Percentiles rank a stretch among this genome's conserved stretches.
phyloP scores from a whole-genome alignment of 495 filamentous ascomycete genomes.

The Polyplosphaeria fusca region DNA sequence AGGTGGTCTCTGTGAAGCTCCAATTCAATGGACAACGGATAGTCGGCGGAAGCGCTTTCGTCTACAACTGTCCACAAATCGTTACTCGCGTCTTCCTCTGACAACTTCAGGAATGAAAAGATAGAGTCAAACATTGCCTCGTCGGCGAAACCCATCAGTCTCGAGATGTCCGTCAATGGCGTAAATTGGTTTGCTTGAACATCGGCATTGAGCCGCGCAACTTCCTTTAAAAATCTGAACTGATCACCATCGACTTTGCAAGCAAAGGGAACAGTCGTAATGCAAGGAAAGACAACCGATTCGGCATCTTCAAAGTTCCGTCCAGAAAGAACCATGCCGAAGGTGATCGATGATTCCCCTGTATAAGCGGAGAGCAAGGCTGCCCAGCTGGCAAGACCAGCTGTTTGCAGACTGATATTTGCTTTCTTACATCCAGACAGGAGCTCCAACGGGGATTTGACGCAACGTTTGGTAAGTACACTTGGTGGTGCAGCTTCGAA shows the following conservation, averaged over 20 bases:
- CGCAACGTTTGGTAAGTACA: conserved; percentile 44
- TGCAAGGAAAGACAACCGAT: conserved; percentile 63
- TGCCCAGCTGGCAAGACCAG: conserved; percentile 72
- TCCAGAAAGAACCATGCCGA: conserved; percentile 70
- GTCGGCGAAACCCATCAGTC: conserved; percentile 57
- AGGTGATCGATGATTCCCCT: conserved; percentile 64
- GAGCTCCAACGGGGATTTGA: conserved; percentile 43
- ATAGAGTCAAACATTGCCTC: conserved; percentile 71
- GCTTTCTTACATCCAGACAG: conserved; percentile 51
- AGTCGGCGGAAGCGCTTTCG: conserved; percentile 60
- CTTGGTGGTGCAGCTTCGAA: conserved; percentile 41
- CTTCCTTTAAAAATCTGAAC: conserved; percentile 51
- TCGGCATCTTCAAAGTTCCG: conserved; percentile 55
- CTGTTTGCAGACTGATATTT: conserved; percentile 67
- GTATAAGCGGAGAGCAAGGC: conserved; percentile 66
- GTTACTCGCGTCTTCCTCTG: neutral
- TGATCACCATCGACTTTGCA: conserved; percentile 52
- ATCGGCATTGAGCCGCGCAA: conserved; percentile 59
- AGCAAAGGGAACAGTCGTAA: conserved; percentile 68
- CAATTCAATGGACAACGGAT: conserved; percentile 69
- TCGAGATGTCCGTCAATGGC: conserved; percentile 64
- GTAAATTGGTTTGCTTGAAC: conserved; percentile 67
- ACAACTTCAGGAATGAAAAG: conserved; percentile 70
- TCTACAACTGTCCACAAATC: conserved; percentile 48
- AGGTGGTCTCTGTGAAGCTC: conserved; percentile 51